A percentile compares a stretch with the other conserved stretches of the same genome.
These are phyloP conservation scores for Lasiosphaeria hispida DNA, from an alignment of 495 filamentous ascomycete species.

Conservation along the genomic window DNA sequence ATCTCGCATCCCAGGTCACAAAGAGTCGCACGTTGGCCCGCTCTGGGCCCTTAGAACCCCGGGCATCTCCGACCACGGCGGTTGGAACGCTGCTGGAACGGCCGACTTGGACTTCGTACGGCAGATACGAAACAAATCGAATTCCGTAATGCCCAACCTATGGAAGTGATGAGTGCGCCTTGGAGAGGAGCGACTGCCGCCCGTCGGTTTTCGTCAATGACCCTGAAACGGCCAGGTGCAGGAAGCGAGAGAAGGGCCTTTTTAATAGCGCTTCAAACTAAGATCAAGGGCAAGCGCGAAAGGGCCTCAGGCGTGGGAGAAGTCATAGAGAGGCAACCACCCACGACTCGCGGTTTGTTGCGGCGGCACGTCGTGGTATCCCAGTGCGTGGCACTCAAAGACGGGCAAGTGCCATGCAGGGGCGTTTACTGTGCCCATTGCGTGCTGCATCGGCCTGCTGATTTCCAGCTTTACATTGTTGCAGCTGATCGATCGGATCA, in stretches of 20 bases:
- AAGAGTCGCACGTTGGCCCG: conserved; percentile 7
- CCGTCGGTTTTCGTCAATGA: not conserved
- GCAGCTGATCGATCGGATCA: too few species aligned
- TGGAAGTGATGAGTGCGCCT: too few species aligned
- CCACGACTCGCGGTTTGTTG: not conserved
- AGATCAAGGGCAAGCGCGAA: not conserved
- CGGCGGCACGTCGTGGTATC: too few species aligned
- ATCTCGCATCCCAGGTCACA: conserved; percentile 7
- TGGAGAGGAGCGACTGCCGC: not conserved
- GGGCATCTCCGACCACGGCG: conserved; percentile 13
- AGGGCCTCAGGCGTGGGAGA: conserved; percentile 3
- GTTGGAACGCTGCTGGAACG: not conserved
- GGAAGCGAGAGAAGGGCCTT: not conserved
- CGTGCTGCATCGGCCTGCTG: too few species aligned
- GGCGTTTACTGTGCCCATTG: not conserved
- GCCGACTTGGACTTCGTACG: too few species aligned
- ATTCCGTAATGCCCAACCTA: too few species aligned
- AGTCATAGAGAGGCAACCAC: not conserved
- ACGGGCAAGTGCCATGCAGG: not conserved
- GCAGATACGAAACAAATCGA: too few species aligned
- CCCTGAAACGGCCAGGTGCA: conserved; percentile 9
- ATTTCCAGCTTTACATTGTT: not conserved
- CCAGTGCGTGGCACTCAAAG: too few species aligned
- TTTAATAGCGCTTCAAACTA: not conserved
- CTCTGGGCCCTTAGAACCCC: not conserved